Evolutionary conservation across 2,329 filamentous ascomycete species (phyloP).

Genomic region (Simplicillium sp.): DNA sequence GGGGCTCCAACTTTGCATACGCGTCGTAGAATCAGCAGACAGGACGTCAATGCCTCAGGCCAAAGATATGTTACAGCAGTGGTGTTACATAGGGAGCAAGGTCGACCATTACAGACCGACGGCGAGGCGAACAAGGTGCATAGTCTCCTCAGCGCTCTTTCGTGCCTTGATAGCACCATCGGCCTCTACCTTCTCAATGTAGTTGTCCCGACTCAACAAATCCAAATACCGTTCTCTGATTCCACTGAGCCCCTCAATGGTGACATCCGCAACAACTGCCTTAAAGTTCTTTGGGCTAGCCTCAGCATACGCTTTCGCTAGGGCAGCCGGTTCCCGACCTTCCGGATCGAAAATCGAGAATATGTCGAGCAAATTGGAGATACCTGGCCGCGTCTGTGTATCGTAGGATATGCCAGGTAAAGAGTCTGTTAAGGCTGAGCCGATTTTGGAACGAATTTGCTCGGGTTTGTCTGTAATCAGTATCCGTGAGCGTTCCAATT

Average conservation of each 20-base stretch:
- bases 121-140: constrained; percentile 40
- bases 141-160: constrained; percentile 48
- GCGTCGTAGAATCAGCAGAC: constrained; percentile 30
- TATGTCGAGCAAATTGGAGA: constrained; percentile 79
- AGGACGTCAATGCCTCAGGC: too few species aligned
- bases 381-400: constrained; percentile 58
- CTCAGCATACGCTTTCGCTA: constrained; percentile 28
- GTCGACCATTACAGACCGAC: constrained; percentile 32
- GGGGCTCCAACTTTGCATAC: constrained; percentile 53
- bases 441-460: constrained; percentile 61
- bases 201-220: constrained; percentile 37
- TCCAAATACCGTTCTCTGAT: constrained; percentile 48
- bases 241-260: constrained; percentile 41
- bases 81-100: too few species aligned
- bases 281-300: constrained; percentile 29
- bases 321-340: constrained; percentile 25
- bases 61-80: too few species aligned
- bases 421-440: constrained; percentile 68
- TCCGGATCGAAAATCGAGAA: constrained; percentile 56
- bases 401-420: constrained; percentile 61
- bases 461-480: constrained; percentile 63
- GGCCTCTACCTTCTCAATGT: constrained; percentile 47
- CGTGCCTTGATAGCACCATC: constrained; percentile 53
- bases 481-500: constrained; percentile 65
- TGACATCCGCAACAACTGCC: constrained; percentile 46